These are phyloP conservation scores for Peronospora destructor DNA, from an alignment of 352 stramenopile species.

Conservation along the genomic window DNA sequence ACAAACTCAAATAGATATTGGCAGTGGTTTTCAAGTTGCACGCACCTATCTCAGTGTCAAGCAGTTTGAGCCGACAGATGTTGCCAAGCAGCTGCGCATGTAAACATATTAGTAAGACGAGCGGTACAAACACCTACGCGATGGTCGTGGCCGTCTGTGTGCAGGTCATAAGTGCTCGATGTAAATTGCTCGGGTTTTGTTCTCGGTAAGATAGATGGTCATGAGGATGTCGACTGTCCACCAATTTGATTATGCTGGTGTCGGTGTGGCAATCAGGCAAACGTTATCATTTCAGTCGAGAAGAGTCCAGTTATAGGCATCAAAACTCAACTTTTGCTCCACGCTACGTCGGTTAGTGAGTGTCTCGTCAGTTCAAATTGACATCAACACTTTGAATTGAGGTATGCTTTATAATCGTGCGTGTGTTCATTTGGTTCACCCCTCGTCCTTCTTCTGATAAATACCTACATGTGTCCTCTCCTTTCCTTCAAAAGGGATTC, in stretches of 20 bases:
- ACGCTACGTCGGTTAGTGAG: too few species aligned
- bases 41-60: too few species aligned
- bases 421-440: conserved; percentile 13
- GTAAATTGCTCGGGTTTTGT: neutral
- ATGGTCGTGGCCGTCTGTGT: too few species aligned
- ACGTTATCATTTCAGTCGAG: conserved; percentile 31
- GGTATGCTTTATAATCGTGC: conserved; percentile 15
- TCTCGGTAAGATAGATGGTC: neutral
- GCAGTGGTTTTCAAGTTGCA: too few species aligned
- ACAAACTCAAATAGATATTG: too few species aligned
- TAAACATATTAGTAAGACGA: too few species aligned
- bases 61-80: too few species aligned
- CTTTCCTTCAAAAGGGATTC: conserved; percentile 13
- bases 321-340: conserved; percentile 13
- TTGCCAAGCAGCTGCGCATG: too few species aligned
- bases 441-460: conserved; percentile 28
- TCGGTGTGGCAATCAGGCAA: conserved; percentile 9
- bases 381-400: neutral
- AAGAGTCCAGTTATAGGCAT: conserved; percentile 27
- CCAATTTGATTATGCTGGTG: conserved; percentile 9
- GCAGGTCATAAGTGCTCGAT: too few species aligned
- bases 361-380: conserved; percentile 1
- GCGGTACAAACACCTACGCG: too few species aligned
- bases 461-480: conserved; percentile 34
- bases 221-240: neutral